Conservation (phyloP, 345 rosid genomes). For the Eucalyptus marginata region DNA sequence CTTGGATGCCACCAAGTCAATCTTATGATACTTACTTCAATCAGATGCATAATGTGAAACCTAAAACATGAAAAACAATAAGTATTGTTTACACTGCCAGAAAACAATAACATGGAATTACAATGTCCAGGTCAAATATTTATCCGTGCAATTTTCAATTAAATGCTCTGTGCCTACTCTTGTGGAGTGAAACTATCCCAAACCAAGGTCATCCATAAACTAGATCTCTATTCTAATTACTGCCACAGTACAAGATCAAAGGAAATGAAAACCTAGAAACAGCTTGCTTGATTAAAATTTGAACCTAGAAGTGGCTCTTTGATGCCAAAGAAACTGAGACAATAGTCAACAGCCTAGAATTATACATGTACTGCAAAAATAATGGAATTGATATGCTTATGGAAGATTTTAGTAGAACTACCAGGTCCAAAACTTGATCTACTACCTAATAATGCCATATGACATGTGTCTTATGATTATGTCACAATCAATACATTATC, state of each 20-base stretch:
- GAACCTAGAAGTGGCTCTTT: background rate
- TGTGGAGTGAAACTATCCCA: background rate
- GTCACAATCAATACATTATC: background rate
- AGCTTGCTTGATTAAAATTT: background rate
- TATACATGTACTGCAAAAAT: background rate
- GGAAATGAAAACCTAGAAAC: background rate
- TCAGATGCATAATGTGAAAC: background rate
- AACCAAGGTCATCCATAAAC: background rate
- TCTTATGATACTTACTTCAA: background rate
- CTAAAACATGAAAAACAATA: background rate
- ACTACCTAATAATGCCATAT: background rate
- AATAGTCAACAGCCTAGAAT: background rate
- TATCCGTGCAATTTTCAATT: background rate
- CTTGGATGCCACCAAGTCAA: background rate
- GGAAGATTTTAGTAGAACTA: background rate
- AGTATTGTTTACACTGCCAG: background rate
- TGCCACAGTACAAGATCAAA: background rate
- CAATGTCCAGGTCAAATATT: background rate
- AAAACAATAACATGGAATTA: background rate
- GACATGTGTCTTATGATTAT: background rate
- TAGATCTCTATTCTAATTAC: background rate
- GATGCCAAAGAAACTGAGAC: background rate
- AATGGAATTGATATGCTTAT: background rate
- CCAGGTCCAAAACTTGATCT: background rate
- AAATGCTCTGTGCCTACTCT: background rate